phyloP scores from a whole-genome alignment of 352 stramenopile genomes.

The Globisporangium irregulare region DNA sequence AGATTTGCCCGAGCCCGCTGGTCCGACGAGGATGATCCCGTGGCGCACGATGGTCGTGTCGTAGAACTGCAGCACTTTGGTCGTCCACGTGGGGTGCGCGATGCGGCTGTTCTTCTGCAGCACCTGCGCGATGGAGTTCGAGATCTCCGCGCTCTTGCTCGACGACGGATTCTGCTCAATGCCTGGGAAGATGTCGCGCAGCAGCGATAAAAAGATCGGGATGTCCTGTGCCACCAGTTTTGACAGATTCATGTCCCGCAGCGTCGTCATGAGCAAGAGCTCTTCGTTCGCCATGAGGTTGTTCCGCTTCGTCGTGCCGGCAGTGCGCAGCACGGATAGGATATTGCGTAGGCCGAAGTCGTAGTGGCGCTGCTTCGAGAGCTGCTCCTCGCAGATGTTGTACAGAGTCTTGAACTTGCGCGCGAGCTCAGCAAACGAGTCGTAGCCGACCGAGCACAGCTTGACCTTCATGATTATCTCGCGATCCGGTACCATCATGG shows the following conservation, averaged over 20 bases:
- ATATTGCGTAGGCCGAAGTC: conserved; percentile 95
- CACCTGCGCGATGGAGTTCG: conserved; percentile 61
- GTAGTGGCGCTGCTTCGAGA: conserved; percentile 93
- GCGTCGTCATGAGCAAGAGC: conserved; percentile 93
- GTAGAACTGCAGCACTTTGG: conserved; percentile 92
- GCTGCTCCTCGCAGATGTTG: conserved; percentile 92
- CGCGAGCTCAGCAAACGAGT: conserved; percentile 90
- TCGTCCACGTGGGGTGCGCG: conserved; percentile 65
- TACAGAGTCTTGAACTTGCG: conserved; percentile 97
- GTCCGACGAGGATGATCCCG: conserved; percentile 88
- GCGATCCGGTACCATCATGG: conserved; percentile 97
- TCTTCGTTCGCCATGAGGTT: conserved; percentile 93
- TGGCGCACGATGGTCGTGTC: conserved; percentile 92
- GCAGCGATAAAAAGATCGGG: conserved; percentile 89
- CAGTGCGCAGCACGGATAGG: conserved; percentile 93
- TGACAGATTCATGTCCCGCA: conserved; percentile 93
- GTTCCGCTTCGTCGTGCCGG: conserved; percentile 92
- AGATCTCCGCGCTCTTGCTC: conserved; percentile 74
- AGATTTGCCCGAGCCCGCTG: conserved; percentile 78
- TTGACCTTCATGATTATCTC: conserved; percentile 96
- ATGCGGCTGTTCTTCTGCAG: conserved; percentile 69
- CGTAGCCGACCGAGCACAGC: conserved; percentile 92
- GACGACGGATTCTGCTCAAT: conserved; percentile 38
- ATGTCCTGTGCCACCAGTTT: conserved; percentile 92
- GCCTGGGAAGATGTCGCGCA: conserved; percentile 86